Base-by-base conservation (phyloP, 805 yeast species). In the Saturnispora gosingensis region DNA sequence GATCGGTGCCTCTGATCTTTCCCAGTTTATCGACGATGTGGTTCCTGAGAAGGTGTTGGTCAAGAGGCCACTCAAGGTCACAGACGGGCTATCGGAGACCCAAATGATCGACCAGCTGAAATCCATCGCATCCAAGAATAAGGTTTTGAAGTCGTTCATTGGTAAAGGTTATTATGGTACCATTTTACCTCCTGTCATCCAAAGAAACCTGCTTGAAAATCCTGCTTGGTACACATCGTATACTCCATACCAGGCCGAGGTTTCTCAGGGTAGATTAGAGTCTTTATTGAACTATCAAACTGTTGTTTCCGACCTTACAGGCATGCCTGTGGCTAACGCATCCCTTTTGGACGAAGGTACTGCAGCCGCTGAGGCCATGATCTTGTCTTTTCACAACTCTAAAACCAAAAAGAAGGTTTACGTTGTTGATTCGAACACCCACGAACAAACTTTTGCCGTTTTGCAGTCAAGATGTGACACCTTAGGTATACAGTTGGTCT, bases 211-310 rank as follows among this genome's bases (percentile, higher is more conserved):
- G 53, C 72, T 93, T 52, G 99, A 93, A 68, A 81, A 84, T 55
- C 99, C 99, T 5, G 96, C 89, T 65, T 93, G 99, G 99, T 93
- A 93, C 74, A 93, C 99, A 20, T 88, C 97, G 1, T 93, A 93
- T 67, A 93, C 99, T 24, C 99, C 99, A 35, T 93, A 93, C 68
- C 99, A 93, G 72, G 97, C 99, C 0, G 99, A 93, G 67, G 90
- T 93, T 53, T 85, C 97, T 1, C 99, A 93, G 70, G 99, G 99
- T 50, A 81, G 99, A 61, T 76, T 93, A 60, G 96, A 91, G 70
- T 81, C 93, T 22, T 72, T 93, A 56, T 72, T 93, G 56, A 93
- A 93, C 69, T 93, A 78, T 71, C 99, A 93, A 71, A 93, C 99
- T n/a, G 74, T 91, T 62, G 75, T 93, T 15, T 70, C 89, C 28